Evolutionary conservation across 1,284 basidiomycete species (phyloP), one percentile per base, ranked within the genome.

Genomic region (Sutorius eximius): DNA sequence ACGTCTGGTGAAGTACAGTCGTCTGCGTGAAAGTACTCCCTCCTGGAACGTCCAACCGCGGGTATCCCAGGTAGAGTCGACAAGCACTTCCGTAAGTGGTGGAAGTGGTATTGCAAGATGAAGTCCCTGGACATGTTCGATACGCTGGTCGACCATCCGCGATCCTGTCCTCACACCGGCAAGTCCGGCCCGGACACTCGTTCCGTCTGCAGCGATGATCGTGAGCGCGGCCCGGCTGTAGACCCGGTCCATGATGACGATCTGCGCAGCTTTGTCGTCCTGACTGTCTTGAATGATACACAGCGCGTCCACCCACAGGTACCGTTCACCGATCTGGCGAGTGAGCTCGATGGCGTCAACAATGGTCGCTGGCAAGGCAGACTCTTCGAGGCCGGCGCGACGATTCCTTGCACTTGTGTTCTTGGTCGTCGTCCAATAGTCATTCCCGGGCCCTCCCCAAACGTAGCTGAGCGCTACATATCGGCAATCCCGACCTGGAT

Each of bases 11-110:
- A 66, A 62, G 44, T 49, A 57, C 16, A 65, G n/a, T 6, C 65
- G 52, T 5, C 63, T 63, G 13, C 52, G 61, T 15, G 65, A 64
- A 20, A 67, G 61, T 2, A 57, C 3, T 1, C 33, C 33, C 20
- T 67, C 63, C 41, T 67, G 63, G 20, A 55, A 67, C 2, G 63
- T 65, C 63, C 65, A 65, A 3, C 61, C 63, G 20, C 65, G 53
- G 24, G 51, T 58, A n/a, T 52, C 30, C 65, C 65, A 65, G 7
- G 29, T 36, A 4, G 63, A 53, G 4, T 57, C 52, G 11, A 32
- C 30, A 6, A 47, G 22, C 5, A 34, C 48, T 9, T 67, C 58
- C 2, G 10, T 3, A 2, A 53, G 52, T 6, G 61, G n/a, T 6
- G 61, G 48, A n/a, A 63, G 52, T 5, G 63, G 61, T n/a, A 58